A percentile compares a stretch with the other conserved stretches of the same genome.
These are phyloP conservation scores for Volvox reticuliferus DNA, from an alignment of 139 green algal species.

Conservation along the genomic window DNA sequence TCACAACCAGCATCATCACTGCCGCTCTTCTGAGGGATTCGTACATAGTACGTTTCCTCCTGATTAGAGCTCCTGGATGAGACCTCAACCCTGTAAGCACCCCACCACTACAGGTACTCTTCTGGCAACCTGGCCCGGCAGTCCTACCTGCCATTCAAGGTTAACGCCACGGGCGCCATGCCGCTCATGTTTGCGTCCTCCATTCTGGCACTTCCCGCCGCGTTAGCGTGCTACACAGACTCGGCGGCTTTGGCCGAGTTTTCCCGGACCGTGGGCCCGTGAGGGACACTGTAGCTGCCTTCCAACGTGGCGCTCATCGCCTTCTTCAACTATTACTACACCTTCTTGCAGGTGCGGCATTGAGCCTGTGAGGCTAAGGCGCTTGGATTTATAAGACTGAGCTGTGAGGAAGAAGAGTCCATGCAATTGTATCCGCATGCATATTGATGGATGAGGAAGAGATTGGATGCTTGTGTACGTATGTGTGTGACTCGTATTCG, in stretches of 20 bases:
- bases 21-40: too few relatives aligned
- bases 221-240: slow-evolving; percentile 85
- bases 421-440: too few relatives aligned
- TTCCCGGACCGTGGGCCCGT: slow-evolving; percentile 81
- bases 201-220: slow-evolving; percentile 90
- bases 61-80: too few relatives aligned
- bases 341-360: slow-evolving; percentile 90
- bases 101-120: slow-evolving; percentile 67
- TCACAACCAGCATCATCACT: too few relatives aligned
- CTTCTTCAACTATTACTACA: slow-evolving; percentile 99
- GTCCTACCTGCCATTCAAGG: slow-evolving; percentile 99
- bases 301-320: slow-evolving; percentile 95
- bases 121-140: slow-evolving; percentile 79
- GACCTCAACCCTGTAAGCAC: background rate
- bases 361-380: too few relatives aligned
- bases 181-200: slow-evolving; percentile 98
- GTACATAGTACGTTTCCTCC: too few relatives aligned
- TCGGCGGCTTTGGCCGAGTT: slow-evolving; percentile 68
- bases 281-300: slow-evolving; percentile 87
- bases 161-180: slow-evolving; percentile 93
- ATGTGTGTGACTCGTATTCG: too few relatives aligned
- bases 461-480: too few relatives aligned
- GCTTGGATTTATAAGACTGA: too few relatives aligned
- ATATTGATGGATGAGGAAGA: too few relatives aligned
- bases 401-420: too few relatives aligned